phyloP scores from a whole-genome alignment of 2,329 filamentous ascomycete species.

The Trichoderma sp. region DNA sequence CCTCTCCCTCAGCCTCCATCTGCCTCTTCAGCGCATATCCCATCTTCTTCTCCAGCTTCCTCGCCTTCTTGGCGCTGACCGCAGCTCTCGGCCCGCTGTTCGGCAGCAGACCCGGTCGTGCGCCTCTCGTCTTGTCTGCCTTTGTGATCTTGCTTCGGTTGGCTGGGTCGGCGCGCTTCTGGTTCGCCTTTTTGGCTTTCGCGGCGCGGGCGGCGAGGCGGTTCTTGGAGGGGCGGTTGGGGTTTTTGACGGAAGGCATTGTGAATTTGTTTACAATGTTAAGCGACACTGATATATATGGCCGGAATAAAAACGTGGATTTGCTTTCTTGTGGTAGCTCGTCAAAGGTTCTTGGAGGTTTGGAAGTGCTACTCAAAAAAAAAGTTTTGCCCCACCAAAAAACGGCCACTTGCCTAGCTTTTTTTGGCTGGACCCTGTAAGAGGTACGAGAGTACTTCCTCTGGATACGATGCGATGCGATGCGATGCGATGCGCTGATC shows the following conservation, averaged over 20 bases:
- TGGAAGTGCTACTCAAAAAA: background rate
- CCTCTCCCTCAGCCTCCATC: conserved; percentile 54
- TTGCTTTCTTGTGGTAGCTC: background rate
- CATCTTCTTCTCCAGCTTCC: conserved; percentile 60
- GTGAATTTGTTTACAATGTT: background rate
- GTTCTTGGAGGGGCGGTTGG: conserved; percentile 60
- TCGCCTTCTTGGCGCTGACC: conserved; percentile 59
- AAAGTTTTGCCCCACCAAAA: conserved; percentile 23
- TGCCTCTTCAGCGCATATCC: conserved; percentile 57
- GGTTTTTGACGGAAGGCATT: conserved; percentile 63
- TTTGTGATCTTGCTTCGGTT: conserved; percentile 48
- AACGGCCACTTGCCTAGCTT: background rate
- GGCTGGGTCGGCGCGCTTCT: conserved; percentile 47
- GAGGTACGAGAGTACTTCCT: background rate
- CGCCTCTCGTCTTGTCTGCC: conserved; percentile 53
- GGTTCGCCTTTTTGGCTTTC: conserved; percentile 49
- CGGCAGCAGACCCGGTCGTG: conserved; percentile 56
- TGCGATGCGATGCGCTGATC: background rate
- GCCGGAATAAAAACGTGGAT: background rate
- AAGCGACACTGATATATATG: background rate
- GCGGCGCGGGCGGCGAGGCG: conserved; percentile 52
- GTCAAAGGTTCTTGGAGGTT: background rate
- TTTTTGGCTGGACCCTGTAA: conserved; percentile 15
- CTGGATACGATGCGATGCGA: background rate
- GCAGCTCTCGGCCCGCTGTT: conserved; percentile 58